These are phyloP conservation scores for Fusarium caatingaense DNA, from an alignment of 2,329 filamentous ascomycete genomes.

Conservation along the genomic window DNA sequence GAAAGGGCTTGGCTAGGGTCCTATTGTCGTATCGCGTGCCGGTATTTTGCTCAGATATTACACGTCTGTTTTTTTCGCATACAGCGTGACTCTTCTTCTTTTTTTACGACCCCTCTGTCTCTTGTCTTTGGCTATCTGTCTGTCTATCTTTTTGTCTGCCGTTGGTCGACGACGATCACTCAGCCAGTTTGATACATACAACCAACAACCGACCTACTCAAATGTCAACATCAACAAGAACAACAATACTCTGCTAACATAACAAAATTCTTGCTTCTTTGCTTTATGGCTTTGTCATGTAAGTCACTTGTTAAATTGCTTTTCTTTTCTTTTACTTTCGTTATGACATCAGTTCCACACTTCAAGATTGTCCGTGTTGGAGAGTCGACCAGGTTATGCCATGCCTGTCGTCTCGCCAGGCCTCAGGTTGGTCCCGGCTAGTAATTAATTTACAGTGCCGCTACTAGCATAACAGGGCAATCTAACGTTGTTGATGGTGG, in stretches of 20 bases:
- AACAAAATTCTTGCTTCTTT: neutral
- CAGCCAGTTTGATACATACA: slow-evolving; percentile 6
- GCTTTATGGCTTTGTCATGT: slow-evolving; percentile 39
- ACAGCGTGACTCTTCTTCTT: slow-evolving; percentile 8
- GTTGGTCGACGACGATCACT: slow-evolving; percentile 14
- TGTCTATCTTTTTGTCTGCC: slow-evolving; percentile 7
- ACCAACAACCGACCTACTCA: neutral
- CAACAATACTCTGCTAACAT: slow-evolving; percentile 2
- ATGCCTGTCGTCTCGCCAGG: slow-evolving; percentile 25
- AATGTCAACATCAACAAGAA: slow-evolving; percentile 14
- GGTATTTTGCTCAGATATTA: slow-evolving; percentile 10
- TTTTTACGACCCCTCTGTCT: slow-evolving; percentile 21
- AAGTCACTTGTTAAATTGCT: slow-evolving; percentile 22
- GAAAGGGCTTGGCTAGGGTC: slow-evolving; percentile 25
- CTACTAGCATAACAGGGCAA: slow-evolving; percentile 41
- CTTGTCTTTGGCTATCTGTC: neutral
- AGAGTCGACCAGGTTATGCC: slow-evolving; percentile 25
- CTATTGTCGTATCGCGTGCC: slow-evolving; percentile 16
- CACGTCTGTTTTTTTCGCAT: slow-evolving; percentile 14
- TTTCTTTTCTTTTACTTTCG: slow-evolving; percentile 4
- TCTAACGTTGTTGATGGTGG: slow-evolving; percentile 36
- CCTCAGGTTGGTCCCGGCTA: slow-evolving; percentile 31
- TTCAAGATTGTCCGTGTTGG: slow-evolving; percentile 10
- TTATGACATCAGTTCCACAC: slow-evolving; percentile 35
- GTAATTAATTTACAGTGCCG: slow-evolving; percentile 24